Evolutionary conservation across 225 moss, liverwort and hornwort genomes (phyloP).

Genomic region (Marchantia polymorpha): DNA sequence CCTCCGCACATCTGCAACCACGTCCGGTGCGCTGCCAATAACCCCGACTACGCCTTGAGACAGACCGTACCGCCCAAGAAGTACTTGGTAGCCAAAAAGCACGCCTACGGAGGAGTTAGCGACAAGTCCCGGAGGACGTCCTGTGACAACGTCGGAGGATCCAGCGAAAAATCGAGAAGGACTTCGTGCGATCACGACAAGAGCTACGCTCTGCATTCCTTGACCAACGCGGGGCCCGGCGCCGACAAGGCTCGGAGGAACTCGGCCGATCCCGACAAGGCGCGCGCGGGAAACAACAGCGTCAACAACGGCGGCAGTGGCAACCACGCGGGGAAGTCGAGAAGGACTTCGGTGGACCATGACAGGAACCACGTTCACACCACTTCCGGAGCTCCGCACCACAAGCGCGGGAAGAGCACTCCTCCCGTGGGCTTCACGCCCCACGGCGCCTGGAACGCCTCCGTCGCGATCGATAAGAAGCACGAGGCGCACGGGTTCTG

Average conservation of each 20-base stretch:
- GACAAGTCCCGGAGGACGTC: constrained; percentile 23
- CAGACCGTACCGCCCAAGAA: constrained; percentile 25
- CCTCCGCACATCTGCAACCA: constrained; percentile 43
- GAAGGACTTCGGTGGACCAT: constrained; percentile 10
- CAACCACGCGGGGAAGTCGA: not conserved
- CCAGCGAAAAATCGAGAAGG: constrained; percentile 4
- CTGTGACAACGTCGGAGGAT: constrained; percentile 33
- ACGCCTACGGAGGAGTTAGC: constrained; percentile 23
- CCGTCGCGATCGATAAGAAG: constrained; percentile 21
- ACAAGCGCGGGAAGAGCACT: constrained; percentile 18
- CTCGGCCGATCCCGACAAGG: not conserved
- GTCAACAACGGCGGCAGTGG: too few relatives aligned
- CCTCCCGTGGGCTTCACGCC: not conserved
- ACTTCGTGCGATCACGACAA: constrained; percentile 23
- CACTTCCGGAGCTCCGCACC: constrained; percentile 1
- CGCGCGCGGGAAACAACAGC: not conserved
- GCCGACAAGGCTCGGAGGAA: not conserved
- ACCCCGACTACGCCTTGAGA: constrained; percentile 42
- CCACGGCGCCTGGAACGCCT: constrained; percentile 9
- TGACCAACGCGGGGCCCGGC: constrained; percentile 21
- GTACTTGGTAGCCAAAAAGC: constrained; percentile 41
- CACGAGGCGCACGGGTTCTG: constrained; percentile 8
- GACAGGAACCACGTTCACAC: not conserved
- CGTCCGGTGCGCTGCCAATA: constrained; percentile 42
- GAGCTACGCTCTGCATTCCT: constrained; percentile 19